Evolutionary conservation across 1,284 basidiomycete species (phyloP).

Genomic region (Pholiota adiposa): DNA sequence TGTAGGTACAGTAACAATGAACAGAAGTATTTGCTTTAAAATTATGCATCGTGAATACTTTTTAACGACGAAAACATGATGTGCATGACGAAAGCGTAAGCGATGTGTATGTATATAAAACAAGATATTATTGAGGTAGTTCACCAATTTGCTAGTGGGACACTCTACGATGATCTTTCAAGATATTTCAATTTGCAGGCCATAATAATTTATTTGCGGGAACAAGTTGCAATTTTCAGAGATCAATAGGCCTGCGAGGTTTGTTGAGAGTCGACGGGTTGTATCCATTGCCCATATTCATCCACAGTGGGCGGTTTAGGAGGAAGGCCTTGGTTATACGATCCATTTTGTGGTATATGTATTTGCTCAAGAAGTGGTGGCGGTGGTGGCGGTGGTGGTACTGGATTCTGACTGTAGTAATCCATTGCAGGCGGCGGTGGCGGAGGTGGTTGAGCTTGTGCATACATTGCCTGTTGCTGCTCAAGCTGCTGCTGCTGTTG

Average conservation of each 20-base stretch:
- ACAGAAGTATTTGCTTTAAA: neutral
- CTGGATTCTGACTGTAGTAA: slow-evolving; percentile 29
- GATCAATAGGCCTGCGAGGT: slow-evolving; percentile 24
- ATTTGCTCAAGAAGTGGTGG: slow-evolving; percentile 28
- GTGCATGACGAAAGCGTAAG: neutral
- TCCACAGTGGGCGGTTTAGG: slow-evolving; percentile 44
- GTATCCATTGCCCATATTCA: slow-evolving; percentile 37
- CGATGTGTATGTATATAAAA: neutral
- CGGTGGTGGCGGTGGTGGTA: slow-evolving; percentile 34
- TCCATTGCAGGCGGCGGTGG: slow-evolving; percentile 25
- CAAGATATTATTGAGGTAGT: neutral
- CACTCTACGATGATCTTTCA: neutral
- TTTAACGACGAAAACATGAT: neutral
- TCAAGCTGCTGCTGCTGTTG: slow-evolving; percentile 7
- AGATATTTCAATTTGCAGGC: neutral
- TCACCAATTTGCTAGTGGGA: neutral
- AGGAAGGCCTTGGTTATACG: slow-evolving; percentile 46
- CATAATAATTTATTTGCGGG: slow-evolving; percentile 10
- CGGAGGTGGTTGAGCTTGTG: slow-evolving; percentile 27
- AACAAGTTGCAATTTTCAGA: neutral
- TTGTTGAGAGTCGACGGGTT: slow-evolving; percentile 16
- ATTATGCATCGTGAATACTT: neutral
- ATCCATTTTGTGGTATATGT: slow-evolving; percentile 25
- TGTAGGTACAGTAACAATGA: neutral
- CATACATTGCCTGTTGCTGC: slow-evolving; percentile 21